Evolutionary conservation across 2,329 filamentous ascomycete genomes (phyloP), one percentile per base, ranked within the genome.

Genomic region (Colletotrichum sp.): DNA sequence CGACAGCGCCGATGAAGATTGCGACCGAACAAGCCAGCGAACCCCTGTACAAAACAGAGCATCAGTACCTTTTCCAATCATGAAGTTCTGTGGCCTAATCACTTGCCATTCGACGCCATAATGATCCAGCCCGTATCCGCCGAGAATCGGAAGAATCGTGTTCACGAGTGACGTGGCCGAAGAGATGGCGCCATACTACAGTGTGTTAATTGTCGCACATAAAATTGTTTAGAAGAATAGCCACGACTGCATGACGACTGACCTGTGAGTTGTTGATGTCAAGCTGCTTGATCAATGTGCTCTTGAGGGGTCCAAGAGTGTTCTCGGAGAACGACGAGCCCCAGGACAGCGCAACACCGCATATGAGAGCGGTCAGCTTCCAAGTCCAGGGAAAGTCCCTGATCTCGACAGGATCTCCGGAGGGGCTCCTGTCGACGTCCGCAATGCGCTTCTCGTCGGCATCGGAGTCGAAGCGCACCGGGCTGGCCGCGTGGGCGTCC

Each of bases 241-340:
- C 43, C n/a, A 21, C 6, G n/a, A 9, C 43, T 21, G n/a, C 3
- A 52, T 52, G 43, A 13, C 10, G n/a, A 21, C 60, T 39, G 18
- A 63, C 60, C n/a, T 63, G 60, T n/a, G 28, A 34, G 60, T 81
- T 81, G 71, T 52, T 74, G 60, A 81, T 81, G 7, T 79, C 64
- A 1, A 81, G 74, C 64, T 81, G 67, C 15, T 65, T 65, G n/a
- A 65, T 65, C 24, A 65, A 8, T n/a, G 80, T 80, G 21, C 57
- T 73, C 75, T 81, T 80, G 13, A 81, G 76, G 2, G 80, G 80
- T 0, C 80, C 80, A 0, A 81, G 76, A 1, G 78, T 80, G 16
- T 79, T 81, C 61, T 80, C 80, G 0, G 79, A 80, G 39, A 81
- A 80, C 1, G 79, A 81, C 9, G 80, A 81, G 28, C 79, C 80